Evolutionary conservation across 1,139 yeast species (phyloP), one percentile per base, ranked within the genome.

Genomic region (Candida albicans): DNA sequence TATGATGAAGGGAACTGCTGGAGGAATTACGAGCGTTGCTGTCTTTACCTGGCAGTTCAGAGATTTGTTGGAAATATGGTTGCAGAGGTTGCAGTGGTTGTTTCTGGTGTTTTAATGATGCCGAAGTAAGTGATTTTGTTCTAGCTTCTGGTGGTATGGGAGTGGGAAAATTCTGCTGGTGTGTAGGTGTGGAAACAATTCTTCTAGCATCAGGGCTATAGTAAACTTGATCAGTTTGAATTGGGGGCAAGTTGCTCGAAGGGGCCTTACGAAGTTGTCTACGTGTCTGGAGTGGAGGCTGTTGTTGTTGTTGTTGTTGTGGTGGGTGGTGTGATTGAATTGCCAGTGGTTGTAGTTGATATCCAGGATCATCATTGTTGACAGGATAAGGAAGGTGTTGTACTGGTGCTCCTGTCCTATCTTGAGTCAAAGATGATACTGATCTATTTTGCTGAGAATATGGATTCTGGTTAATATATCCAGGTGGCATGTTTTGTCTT

Each of bases 1-100:
- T 59, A 48, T 70, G 75, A 44, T 59, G 64, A 25, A 61, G 50
- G 7, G 65, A 56, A 14, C 63, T 48, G 11, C 47, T 46, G 0
- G 66, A 58, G 25, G 57, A 51, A 12, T 62, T 50, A 9, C 53
- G 46, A 24, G 29, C 28, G 35, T 18, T 39, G 33, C 22, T 35
- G 22, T 42, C 41, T 46, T 35, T 48, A 48, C 11, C 33, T 4
- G 41, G 39, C 12, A 40, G 47, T 37, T 50, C 51, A 28, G 45
- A 39, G 38, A 38, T 31, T 35, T 47, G 40, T 37, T 38, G 50
- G 26, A 24, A 40, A 28, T 42, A 26, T 14, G 18, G 31, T 10
- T 41, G 53, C 34, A 45, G 54, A 15, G 45, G 58, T 28, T 48
- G 49, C 35, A 45, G 43, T 28, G 25, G 36, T 13, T 36, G 37